A percentile compares a stretch with the other conserved stretches of the same genome.
These are phyloP conservation scores for Coprinellus micaceus DNA, from an alignment of 768 basidiomycete genomes.

Conservation along the genomic window DNA sequence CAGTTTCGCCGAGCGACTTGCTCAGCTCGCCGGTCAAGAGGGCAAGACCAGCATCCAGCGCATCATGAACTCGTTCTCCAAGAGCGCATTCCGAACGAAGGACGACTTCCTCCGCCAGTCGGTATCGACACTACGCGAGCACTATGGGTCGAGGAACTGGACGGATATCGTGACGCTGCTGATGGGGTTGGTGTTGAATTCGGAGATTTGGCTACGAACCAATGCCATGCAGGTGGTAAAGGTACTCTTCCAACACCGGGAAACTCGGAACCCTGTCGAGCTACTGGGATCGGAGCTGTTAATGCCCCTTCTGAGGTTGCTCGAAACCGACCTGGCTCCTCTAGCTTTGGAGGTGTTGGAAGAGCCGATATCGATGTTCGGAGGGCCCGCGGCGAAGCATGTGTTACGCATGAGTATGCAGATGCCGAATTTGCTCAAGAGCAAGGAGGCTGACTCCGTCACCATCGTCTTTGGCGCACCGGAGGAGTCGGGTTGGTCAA, in stretches of 20 bases:
- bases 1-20: slow-evolving; percentile 71
- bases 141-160: slow-evolving; percentile 73
- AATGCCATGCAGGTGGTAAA: slow-evolving; percentile 87
- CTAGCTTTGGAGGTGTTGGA: slow-evolving; percentile 92
- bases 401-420: slow-evolving; percentile 93
- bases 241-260: slow-evolving; percentile 81
- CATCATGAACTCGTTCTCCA: slow-evolving; percentile 87
- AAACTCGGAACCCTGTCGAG: slow-evolving; percentile 70
- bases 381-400: slow-evolving; percentile 74
- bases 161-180: slow-evolving; percentile 80
- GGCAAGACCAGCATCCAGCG: slow-evolving; percentile 76
- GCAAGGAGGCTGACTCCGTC: slow-evolving; percentile 47
- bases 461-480: slow-evolving; percentile 81
- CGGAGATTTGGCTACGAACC: slow-evolving; percentile 74
- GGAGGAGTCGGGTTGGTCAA: slow-evolving; percentile 82
- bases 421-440: slow-evolving; percentile 36
- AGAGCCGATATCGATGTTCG: slow-evolving; percentile 77
- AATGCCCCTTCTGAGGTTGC: slow-evolving; percentile 83
- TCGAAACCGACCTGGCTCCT: slow-evolving; percentile 82
- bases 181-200: slow-evolving; percentile 83
- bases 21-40: slow-evolving; percentile 65
- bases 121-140: slow-evolving; percentile 78
- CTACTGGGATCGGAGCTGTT: slow-evolving; percentile 80
- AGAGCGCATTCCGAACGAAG: slow-evolving; percentile 82
- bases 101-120: slow-evolving; percentile 94